Evolutionary conservation across 257 asterid genomes (phyloP).

Genomic region (Nicotiana sylvestris): DNA sequence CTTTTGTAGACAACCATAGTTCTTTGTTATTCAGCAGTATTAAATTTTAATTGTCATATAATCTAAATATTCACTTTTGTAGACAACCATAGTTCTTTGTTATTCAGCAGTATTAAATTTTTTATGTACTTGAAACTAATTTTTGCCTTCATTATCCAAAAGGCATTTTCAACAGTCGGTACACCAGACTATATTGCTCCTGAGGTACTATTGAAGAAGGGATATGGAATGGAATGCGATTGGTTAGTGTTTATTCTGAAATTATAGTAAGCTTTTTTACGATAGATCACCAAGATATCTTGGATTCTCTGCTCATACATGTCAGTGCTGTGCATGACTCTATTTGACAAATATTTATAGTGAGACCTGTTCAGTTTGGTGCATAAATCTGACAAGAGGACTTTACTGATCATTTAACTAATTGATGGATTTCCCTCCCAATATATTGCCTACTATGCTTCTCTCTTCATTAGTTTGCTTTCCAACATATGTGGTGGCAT

Average conservation of each 20-base stretch:
- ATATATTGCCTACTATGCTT: not conserved
- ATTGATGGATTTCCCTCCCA: not conserved
- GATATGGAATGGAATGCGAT: slow-evolving; percentile 98
- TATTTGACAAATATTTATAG: not conserved
- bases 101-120: not conserved
- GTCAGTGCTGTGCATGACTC: slow-evolving; percentile 1
- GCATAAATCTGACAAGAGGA: not conserved
- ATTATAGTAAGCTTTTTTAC: not conserved
- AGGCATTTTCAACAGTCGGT: slow-evolving; percentile 99
- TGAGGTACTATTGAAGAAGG: slow-evolving; percentile 92
- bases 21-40: not conserved
- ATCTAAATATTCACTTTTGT: not conserved
- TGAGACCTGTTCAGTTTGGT: not conserved
- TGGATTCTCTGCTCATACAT: slow-evolving; percentile 1
- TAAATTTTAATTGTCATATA: not conserved
- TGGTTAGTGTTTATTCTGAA: slow-evolving; percentile 51
- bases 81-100: not conserved
- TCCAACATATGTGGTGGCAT: slow-evolving; percentile 5
- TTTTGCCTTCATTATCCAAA: slow-evolving; percentile 19
- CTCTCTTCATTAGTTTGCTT: not conserved
- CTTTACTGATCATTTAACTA: not conserved
- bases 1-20: not conserved
- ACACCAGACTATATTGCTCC: slow-evolving; percentile 99
- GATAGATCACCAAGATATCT: not conserved
- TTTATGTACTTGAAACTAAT: not conserved